Percentiles rank a stretch among this genome's conserved stretches.
These are phyloP conservation scores for Tothia fuscella DNA, from an alignment of 2,329 filamentous ascomycete genomes.

Conservation along the genomic window DNA sequence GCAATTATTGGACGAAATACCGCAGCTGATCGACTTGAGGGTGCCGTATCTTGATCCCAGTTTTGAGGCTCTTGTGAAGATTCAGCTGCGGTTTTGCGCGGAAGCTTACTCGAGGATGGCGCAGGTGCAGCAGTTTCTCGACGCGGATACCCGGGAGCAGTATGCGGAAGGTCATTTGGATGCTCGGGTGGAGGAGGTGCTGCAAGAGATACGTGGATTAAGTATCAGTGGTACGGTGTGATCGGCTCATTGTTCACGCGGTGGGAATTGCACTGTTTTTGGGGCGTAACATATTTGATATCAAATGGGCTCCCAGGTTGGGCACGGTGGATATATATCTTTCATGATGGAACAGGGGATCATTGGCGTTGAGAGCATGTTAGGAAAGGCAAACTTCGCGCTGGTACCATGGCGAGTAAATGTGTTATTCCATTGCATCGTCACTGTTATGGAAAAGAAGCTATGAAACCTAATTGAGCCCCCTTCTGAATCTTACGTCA, in stretches of 20 bases:
- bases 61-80: slow-evolving; percentile 97
- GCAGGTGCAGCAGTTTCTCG: slow-evolving; percentile 96
- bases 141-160: slow-evolving; percentile 88
- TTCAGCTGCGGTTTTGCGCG: slow-evolving; percentile 92
- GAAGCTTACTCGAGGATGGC: slow-evolving; percentile 98
- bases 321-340: no score
- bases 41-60: slow-evolving; percentile 95
- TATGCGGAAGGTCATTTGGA: slow-evolving; percentile 92
- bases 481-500: no score
- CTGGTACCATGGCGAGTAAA: no score
- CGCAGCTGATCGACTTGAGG: slow-evolving; percentile 89
- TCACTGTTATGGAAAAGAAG: no score
- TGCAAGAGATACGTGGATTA: slow-evolving; percentile 93
- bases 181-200: slow-evolving; percentile 80
- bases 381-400: no score
- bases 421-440: no score
- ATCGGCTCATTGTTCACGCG: no score
- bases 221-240: slow-evolving; percentile 62
- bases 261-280: background rate
- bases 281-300: no score
- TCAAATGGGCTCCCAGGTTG: no score
- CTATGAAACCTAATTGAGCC: no score
- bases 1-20: slow-evolving; percentile 82
- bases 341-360: no score
- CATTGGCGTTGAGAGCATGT: no score